Evolutionary conservation across 2,329 filamentous ascomycete genomes (phyloP).

Genomic region (Didymella segeticola): DNA sequence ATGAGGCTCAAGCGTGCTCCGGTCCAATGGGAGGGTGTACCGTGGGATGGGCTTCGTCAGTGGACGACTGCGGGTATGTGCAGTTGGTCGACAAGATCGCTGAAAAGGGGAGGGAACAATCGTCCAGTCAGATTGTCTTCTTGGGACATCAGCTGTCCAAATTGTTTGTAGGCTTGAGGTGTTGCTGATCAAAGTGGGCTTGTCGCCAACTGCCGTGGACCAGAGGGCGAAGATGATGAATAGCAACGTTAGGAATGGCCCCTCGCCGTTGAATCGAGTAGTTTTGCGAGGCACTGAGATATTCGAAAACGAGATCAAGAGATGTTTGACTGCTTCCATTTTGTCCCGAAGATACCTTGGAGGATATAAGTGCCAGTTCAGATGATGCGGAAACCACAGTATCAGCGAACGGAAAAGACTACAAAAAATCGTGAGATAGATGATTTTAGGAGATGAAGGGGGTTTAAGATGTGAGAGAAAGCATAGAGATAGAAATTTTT

Average conservation of each 20-base stretch:
- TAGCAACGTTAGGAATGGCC: not conserved
- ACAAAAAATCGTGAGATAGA: too few relatives aligned
- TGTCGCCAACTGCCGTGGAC: not conserved
- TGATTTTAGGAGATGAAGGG: too few relatives aligned
- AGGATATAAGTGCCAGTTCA: too few relatives aligned
- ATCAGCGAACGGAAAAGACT: too few relatives aligned
- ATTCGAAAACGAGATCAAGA: not conserved
- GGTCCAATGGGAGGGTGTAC: slow-evolving; percentile 4
- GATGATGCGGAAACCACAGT: too few relatives aligned
- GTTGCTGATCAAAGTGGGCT: not conserved
- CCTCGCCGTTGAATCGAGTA: not conserved
- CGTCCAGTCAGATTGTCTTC: not conserved
- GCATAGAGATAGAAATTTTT: too few relatives aligned
- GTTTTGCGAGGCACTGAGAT: not conserved
- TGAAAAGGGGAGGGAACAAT: not conserved
- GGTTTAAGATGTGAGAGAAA: too few relatives aligned
- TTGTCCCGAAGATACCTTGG: too few relatives aligned
- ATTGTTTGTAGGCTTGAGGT: not conserved
- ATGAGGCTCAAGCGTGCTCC: slow-evolving; percentile 12
- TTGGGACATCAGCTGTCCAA: not conserved
- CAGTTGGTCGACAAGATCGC: not conserved
- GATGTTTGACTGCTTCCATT: too few relatives aligned
- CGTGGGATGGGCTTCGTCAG: not conserved
- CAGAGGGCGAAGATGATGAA: not conserved
- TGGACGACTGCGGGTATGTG: not conserved